Evolutionary conservation across 192 early-diverging fungal species (phyloP), one percentile per base, ranked within the genome.

Genomic region (Chytriomyces confervae): DNA sequence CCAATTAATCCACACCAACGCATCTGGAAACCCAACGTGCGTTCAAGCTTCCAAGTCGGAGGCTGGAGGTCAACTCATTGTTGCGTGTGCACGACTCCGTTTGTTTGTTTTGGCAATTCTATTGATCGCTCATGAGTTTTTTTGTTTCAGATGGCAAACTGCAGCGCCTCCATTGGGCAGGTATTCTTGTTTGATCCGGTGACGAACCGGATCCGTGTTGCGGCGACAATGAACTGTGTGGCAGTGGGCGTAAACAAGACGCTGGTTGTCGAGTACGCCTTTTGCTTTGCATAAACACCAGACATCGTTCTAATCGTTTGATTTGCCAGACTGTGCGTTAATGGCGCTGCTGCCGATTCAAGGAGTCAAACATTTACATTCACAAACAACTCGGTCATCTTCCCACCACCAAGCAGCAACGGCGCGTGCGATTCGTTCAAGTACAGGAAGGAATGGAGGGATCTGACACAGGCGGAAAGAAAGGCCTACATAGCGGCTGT

Each of bases 1-100:
- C 9, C 78, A 79, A 53, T 24, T 79, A 8, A 51, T 79, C 6
- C 66, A 61, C 46, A 44, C 9, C 6, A 57, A 75, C 69, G 20
- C 10, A 36, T 27, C 36, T 6, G 72, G 72, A 61, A 49, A 61
- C 18, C 24, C 63, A 8, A 16, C 53, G 29, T 75, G 71, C 48
- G 70, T 72, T 24, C 72, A 72, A 9, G 60, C 50, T 6, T 44
- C 62, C 16, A 36, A 79, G 47, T 9, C 75, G 10, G 18, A 64
- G 23, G 61, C 24, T 75, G 71, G 78, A n/a, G 57, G 65, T 23
- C 20, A 64, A 36, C 45, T 79, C 16, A 61, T 23, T 27, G 72
- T 79, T n/a, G n/a, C 20, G 13, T 69, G 60, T 18, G 53, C 20
- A 57, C 62, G 18, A 10, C 50, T 71, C 60, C 47, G 50, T 13